These are phyloP conservation scores for Mycena galericulata DNA, from an alignment of 768 basidiomycete genomes.

Conservation along the genomic window DNA sequence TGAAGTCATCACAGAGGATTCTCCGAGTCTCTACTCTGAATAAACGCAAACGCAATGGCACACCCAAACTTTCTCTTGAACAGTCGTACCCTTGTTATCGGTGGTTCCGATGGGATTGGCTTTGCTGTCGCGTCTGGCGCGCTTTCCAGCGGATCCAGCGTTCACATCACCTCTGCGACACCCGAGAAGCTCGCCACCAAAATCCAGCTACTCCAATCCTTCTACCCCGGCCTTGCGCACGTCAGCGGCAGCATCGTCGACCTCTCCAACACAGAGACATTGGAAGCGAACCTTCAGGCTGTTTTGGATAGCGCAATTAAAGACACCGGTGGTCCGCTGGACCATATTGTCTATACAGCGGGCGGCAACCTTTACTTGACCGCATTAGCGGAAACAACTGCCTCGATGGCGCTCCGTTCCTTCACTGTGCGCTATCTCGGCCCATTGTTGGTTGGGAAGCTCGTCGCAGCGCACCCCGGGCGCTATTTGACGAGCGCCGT, in stretches of 20 bases:
- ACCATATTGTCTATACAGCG: slow-evolving; percentile 17
- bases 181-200: slow-evolving; percentile 5
- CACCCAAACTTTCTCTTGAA: slow-evolving; percentile 19
- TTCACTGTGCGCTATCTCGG: slow-evolving; percentile 18
- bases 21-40: no score
- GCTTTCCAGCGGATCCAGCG: slow-evolving; percentile 13
- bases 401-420: background rate
- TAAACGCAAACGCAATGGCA: no score
- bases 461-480: slow-evolving; percentile 14
- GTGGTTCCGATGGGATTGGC: slow-evolving; percentile 9
- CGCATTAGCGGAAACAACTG: background rate
- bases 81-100: slow-evolving; percentile 1
- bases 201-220: slow-evolving; percentile 3
- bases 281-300: slow-evolving; percentile 5
- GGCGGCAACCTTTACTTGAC: background rate
- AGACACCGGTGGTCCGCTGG: slow-evolving; percentile 12
- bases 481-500: background rate
- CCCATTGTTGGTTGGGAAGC: slow-evolving; percentile 5
- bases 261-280: slow-evolving; percentile 12
- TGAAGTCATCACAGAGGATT: no score
- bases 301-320: background rate
- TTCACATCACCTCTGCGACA: slow-evolving; percentile 11
- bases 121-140: slow-evolving; percentile 17
- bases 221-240: slow-evolving; percentile 8
- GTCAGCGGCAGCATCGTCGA: slow-evolving; percentile 15